Evolutionary conservation across 331 rosid genomes (phyloP), one percentile per base, ranked within the genome.

Genomic region (Erythrophleum ivorense): DNA sequence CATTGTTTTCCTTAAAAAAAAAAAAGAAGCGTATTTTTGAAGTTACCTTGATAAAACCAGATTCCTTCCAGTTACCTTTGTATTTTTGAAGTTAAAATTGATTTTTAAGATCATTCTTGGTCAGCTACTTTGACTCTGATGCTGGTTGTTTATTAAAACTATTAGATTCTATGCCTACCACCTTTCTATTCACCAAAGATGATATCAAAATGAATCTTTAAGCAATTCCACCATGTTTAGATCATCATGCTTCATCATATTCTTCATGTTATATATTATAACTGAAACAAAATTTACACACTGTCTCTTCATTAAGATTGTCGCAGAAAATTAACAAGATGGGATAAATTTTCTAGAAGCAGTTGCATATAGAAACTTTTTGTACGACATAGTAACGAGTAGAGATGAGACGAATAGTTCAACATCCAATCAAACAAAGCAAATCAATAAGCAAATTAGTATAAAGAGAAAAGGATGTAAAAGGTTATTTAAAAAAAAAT

Each of bases 161-260:
- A 4, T 53, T 15, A 62, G 57, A 54, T 38, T 67, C 74, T 73
- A 58, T 57, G 74, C 75, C 77, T 46, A 43, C 31, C 7, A 45
- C 40, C 63, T 52, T 84, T 65, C 43, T 15, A 74, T 78, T 71
- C 63, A 79, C 78, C 80, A 38, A 81, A 15, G 76, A 68, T 68
- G 65, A 67, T 45, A 82, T 38, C 33, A 78, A 45, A 70, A 21
- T 31, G 24, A 16, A 38, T 62, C 9, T 38, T 75, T 29, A 68
- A 67, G 43, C 69, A 75, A 80, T 40, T 52, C 69, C 62, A 36
- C 65, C 13, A n/a, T 9, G 38, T 67, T 59, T 36, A 3, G 45
- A 50, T 11, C 54, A 38, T 55, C 38, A 33, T n/a, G 10, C 19
- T 55, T 70, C 31, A 64, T 50, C 45, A 40, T 9, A 29, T 10